These are phyloP conservation scores for Terfezia claveryi DNA, from an alignment of 495 filamentous ascomycete species.

Conservation along the genomic window DNA sequence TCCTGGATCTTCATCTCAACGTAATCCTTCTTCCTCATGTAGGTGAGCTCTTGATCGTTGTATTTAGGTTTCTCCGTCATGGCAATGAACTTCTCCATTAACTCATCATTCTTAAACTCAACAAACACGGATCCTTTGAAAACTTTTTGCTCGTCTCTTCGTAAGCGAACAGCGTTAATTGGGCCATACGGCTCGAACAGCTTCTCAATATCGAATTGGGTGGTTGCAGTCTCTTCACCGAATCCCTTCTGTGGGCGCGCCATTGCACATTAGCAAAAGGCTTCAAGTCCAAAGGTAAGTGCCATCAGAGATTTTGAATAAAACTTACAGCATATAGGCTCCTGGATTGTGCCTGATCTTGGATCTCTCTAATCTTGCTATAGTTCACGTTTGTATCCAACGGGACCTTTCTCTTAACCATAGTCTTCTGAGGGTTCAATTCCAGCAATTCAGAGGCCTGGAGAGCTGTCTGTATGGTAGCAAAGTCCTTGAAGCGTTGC, in stretches of 20 bases:
- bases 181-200: conserved; percentile 68
- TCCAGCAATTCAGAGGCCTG: conserved; percentile 47
- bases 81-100: conserved; percentile 51
- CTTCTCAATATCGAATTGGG: conserved; percentile 80
- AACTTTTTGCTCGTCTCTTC: conserved; percentile 39
- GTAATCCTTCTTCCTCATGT: conserved; percentile 79
- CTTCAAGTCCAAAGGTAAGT: not conserved
- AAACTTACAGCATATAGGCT: conserved; percentile 36
- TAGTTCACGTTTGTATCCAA: conserved; percentile 28
- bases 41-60: conserved; percentile 45
- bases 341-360: conserved; percentile 34
- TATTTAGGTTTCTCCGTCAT: conserved; percentile 64
- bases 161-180: conserved; percentile 65
- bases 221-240: conserved; percentile 49
- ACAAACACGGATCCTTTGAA: conserved; percentile 96
- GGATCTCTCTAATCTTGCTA: conserved; percentile 25
- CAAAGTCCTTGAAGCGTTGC: conserved; percentile 69
- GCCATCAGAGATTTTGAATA: not conserved
- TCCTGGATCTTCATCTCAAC: conserved; percentile 51
- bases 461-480: conserved; percentile 60
- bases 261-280: not conserved
- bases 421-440: conserved; percentile 33
- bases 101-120: conserved; percentile 58
- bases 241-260: conserved; percentile 47
- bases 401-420: conserved; percentile 51